phyloP scores from a whole-genome alignment of 2,329 filamentous ascomycete genomes.

The Didymella pinodella region DNA sequence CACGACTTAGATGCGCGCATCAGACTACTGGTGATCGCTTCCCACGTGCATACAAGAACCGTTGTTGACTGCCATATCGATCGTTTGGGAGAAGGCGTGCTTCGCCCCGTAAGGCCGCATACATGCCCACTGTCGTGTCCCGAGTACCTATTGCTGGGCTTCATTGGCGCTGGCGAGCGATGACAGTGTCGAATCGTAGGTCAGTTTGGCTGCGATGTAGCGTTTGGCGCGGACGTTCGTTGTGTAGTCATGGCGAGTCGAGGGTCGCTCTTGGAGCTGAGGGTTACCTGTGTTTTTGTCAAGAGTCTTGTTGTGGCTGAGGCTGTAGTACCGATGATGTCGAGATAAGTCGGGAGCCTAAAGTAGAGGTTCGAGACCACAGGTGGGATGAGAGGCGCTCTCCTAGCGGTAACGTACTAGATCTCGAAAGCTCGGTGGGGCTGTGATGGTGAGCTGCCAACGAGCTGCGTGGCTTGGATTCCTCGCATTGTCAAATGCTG shows the following conservation, averaged over 20 bases:
- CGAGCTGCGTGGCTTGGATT: not conserved
- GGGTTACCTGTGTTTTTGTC: not conserved
- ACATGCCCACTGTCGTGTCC: not conserved
- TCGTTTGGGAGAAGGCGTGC: not conserved
- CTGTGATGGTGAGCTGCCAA: not conserved
- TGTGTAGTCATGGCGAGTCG: not conserved
- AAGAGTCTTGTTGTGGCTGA: not conserved
- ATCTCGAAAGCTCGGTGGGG: not conserved
- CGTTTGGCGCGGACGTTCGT: not conserved
- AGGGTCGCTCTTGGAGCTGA: not conserved
- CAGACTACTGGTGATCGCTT: not conserved
- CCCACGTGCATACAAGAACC: not conserved
- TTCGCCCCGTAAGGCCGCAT: not conserved
- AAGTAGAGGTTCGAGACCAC: not conserved
- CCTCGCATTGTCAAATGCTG: not conserved
- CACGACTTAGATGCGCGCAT: not conserved
- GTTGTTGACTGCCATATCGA: not conserved
- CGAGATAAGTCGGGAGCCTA: not conserved
- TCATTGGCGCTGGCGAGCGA: slow-evolving; percentile 1
- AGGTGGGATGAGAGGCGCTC: not conserved
- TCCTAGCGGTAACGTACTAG: not conserved
- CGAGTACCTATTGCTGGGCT: slow-evolving; percentile 8
- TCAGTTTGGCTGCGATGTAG: too few relatives aligned
- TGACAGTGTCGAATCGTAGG: not conserved
- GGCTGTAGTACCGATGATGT: not conserved